Percentiles rank a stretch among this genome's conserved stretches.
These are phyloP conservation scores for Eucalyptus guilfoylei DNA, from an alignment of 345 rosid species.

Conservation along the genomic window DNA sequence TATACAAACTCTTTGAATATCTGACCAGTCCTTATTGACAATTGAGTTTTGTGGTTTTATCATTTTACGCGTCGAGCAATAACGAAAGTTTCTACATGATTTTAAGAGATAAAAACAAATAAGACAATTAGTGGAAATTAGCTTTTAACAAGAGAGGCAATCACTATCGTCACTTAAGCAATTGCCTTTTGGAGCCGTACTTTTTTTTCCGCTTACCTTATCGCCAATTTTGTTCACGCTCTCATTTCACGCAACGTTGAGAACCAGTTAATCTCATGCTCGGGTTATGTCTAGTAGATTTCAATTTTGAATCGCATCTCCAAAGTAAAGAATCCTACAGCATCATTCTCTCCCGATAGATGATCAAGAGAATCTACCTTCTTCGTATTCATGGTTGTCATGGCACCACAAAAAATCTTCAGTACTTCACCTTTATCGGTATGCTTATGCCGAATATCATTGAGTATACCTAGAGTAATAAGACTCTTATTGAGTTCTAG, in stretches of 20 bases:
- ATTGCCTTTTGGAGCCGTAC: neutral
- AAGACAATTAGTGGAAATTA: neutral
- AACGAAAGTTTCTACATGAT: neutral
- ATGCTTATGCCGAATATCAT: neutral
- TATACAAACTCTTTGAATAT: neutral
- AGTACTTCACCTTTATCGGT: rapidly evolving
- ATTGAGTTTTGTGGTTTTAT: neutral
- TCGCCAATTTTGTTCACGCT: neutral
- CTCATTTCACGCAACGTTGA: neutral
- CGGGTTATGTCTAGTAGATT: neutral
- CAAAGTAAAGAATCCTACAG: neutral
- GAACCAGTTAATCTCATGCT: neutral
- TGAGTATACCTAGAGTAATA: neutral
- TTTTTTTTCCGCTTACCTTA: neutral
- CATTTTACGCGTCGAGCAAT: neutral
- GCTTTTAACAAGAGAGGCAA: neutral
- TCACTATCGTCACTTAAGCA: neutral
- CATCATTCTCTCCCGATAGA: neutral
- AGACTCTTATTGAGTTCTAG: neutral
- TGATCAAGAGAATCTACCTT: neutral
- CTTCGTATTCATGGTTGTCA: neutral
- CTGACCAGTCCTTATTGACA: neutral
- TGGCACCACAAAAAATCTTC: neutral
- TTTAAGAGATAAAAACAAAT: neutral
- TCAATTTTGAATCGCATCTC: neutral